Conservation (phyloP, 2,329 filamentous ascomycete species). For the Xylaria sp. region DNA sequence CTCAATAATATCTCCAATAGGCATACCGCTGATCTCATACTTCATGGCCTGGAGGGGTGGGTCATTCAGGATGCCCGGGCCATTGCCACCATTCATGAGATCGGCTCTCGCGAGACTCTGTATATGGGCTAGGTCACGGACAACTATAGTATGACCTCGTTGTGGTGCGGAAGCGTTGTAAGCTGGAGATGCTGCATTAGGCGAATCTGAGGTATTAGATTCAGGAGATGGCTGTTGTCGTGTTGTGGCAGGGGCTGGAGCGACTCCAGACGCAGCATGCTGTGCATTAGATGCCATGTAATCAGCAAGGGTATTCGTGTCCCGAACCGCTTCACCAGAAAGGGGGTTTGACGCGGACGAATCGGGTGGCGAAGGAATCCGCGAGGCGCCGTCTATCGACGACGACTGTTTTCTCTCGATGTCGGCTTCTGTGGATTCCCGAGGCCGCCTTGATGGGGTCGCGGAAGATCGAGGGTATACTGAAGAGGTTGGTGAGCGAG, state of each 20-base stretch:
- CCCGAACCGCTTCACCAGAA: constrained; percentile 53
- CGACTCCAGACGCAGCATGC: constrained; percentile 42
- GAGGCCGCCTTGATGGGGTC: constrained; percentile 47
- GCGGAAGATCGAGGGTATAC: constrained; percentile 43
- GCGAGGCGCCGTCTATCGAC: constrained; percentile 56
- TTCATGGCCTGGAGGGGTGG: constrained; percentile 67
- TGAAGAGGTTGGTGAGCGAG: constrained; percentile 43
- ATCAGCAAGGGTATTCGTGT: constrained; percentile 54
- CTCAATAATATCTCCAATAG: constrained; percentile 95
- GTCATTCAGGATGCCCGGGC: constrained; percentile 62
- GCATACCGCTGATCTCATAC: constrained; percentile 98
- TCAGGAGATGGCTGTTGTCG: constrained; percentile 49
- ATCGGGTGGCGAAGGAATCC: constrained; percentile 65
- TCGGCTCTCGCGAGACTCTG: constrained; percentile 88
- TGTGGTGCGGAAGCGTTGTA: constrained; percentile 54
- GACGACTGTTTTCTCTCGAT: constrained; percentile 41
- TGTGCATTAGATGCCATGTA: constrained; percentile 62
- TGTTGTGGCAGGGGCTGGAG: constrained; percentile 42
- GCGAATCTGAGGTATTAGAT: constrained; percentile 44
- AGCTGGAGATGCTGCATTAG: constrained; percentile 45
- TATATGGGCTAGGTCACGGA: constrained; percentile 91
- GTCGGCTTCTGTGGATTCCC: constrained; percentile 45
- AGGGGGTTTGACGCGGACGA: constrained; percentile 62
- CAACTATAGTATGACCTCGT: constrained; percentile 72
- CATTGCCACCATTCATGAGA: constrained; percentile 64